Base-by-base conservation (phyloP, 768 basidiomycete species). In the Atractiella rhizophila region DNA sequence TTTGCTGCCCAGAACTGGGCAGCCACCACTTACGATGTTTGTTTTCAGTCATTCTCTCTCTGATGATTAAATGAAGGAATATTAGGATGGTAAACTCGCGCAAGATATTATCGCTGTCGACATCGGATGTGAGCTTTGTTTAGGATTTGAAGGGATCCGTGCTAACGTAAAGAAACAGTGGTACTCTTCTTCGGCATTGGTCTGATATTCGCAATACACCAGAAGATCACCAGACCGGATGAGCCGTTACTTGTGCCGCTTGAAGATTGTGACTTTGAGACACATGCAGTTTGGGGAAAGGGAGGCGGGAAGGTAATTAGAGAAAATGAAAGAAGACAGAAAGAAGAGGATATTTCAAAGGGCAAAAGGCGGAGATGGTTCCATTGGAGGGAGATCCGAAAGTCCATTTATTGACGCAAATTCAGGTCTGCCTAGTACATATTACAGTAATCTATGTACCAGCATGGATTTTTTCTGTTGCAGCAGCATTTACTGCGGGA, bases 71-170 rank as follows among this genome's bases (percentile, higher is more conserved):
- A n/a, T n/a, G n/a, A n/a, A n/a, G n/a, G n/a, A n/a, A n/a, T n/a
- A n/a, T n/a, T n/a, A n/a, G n/a, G 26, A 33, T 20, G 73, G 67
- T 58, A 63, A 58, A 46, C 55, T 57, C 11, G 67, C 68, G 1
- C 27, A 34, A 6, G 48, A 72, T 64, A 39, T 74, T 47, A 59
- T 77, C 48, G 74, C 73, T 60, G 72, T 66, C 12, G 70, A 69
- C 51, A 62, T 70, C 40, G 68, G 69, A 1, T 59, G 70, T 29
- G 62, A 56, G 4, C 38, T 67, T 4, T 70, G 68, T 46, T 35
- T 65, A 28, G 44, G 60, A 9, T 59, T 69, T 26, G 69, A 68
- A 44, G 38, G 45, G 15, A 66, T 66, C 0, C 68, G 67, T 40
- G 54, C 58, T 8, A n/a, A 12, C 34, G 18, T n/a, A 23, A 13